Percentiles rank a stretch among this genome's conserved stretches.
phyloP scores from a whole-genome alignment of 805 yeast genomes.

The Yamadazyma tumulicola region DNA sequence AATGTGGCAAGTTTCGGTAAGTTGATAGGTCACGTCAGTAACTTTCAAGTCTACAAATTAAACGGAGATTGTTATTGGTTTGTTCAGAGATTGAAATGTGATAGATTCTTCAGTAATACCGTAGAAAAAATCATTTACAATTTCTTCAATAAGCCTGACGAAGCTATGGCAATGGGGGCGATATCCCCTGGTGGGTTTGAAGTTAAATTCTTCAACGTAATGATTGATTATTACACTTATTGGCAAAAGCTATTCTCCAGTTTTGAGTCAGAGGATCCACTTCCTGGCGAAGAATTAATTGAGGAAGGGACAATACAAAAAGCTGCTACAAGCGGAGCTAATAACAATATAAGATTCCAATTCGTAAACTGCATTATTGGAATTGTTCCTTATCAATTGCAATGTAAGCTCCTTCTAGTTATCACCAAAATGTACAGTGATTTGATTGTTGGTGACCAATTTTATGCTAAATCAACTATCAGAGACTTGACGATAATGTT shows the following conservation, averaged over 20 bases:
- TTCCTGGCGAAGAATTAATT: background rate
- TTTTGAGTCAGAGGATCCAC: background rate
- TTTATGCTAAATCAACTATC: constrained; percentile 42
- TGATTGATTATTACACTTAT: constrained; percentile 10
- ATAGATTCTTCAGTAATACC: constrained; percentile 11
- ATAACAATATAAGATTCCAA: constrained; percentile 27
- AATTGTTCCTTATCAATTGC: constrained; percentile 58
- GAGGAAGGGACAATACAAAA: background rate
- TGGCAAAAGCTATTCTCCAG: constrained; percentile 12
- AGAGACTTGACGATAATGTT: constrained; percentile 50
- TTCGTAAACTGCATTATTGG: constrained; percentile 58
- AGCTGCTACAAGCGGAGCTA: background rate
- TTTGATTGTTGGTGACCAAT: constrained; percentile 32
- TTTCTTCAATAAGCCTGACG: constrained; percentile 17
- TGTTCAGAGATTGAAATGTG: constrained; percentile 15
- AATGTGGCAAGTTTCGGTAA: constrained; percentile 26
- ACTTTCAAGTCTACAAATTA: constrained; percentile 17
- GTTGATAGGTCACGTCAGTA: constrained; percentile 11
- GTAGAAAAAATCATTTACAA: constrained; percentile 14
- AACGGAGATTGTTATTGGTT: constrained; percentile 23
- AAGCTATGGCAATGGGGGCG: constrained; percentile 9
- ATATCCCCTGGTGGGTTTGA: constrained; percentile 6
- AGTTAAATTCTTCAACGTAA: constrained; percentile 6
- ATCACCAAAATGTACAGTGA: constrained; percentile 55
- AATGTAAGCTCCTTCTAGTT: constrained; percentile 50